Evolutionary conservation across 768 basidiomycete genomes (phyloP).

Genomic region (Lactarius indigo): DNA sequence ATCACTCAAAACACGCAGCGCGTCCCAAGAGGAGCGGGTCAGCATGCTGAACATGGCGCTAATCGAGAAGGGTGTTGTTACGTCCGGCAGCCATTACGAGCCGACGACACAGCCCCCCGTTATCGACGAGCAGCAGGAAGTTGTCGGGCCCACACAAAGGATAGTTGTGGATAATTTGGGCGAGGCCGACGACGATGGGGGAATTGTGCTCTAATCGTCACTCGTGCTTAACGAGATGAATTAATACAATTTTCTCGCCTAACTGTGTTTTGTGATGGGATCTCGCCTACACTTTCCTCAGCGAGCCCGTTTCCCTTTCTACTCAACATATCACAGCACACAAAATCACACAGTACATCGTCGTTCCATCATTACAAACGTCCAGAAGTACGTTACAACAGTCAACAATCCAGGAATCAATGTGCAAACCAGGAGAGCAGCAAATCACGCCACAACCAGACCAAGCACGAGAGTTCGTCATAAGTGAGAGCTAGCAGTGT

Average conservation of each 20-base stretch:
- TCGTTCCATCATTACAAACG: neutral
- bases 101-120: constrained; percentile 11
- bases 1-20: constrained; percentile 40
- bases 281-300: neutral
- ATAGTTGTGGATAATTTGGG: neutral
- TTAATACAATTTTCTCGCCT: neutral
- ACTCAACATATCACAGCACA: neutral
- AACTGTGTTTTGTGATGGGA: neutral
- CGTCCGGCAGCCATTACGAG: constrained; percentile 43
- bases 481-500: neutral
- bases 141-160: neutral
- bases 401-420: neutral
- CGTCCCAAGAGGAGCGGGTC: constrained; percentile 75
- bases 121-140: neutral
- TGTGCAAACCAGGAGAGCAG: constrained; percentile 5
- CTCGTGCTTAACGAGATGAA: neutral
- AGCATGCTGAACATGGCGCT: constrained; percentile 62
- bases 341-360: neutral
- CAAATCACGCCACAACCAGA: neutral
- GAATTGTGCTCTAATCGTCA: constrained; percentile 19
- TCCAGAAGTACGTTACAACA: neutral
- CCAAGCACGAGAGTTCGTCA: neutral
- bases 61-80: constrained; percentile 51
- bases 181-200: constrained; percentile 7
- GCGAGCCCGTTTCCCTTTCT: neutral